Evolutionary conservation across 306 rosid genomes (phyloP), one percentile per base, ranked within the genome.

Genomic region (Lablab purpureus): DNA sequence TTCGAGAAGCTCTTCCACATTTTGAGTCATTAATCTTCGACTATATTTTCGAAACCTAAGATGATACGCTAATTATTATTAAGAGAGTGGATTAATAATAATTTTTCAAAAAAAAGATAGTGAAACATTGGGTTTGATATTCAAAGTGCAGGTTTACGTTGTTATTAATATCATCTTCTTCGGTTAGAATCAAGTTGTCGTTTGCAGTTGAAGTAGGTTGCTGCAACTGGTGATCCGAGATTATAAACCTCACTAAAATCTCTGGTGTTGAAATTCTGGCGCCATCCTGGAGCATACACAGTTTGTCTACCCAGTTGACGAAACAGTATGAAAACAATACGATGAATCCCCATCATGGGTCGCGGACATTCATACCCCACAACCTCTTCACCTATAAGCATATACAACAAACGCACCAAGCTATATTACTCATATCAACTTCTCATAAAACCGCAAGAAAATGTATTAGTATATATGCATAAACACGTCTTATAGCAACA

Each of bases 211-310:
- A 86, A 89, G 14, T 85, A 93, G 14, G 81, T 74, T 0, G 96
- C 91, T 0, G 96, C 88, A 17, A 93, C 96, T 0, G 97, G 96
- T n/a, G n/a, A 60, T 25, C 97, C 97, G 12, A 93, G 92, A 76
- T 93, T 88, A 59, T 87, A 88, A 54, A 85, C 73, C 81, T 86
- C 86, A 7, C 91, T 89, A 14, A 93, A 93, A 76, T 89, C 94
- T 84, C 59, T 79, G 0, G 94, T 91, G 77, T 84, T 88, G 74
- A 93, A 93, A 65, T 93, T 91, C 21, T 84, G 90, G 46, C 97
- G 94, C 96, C 96, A 91, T 10, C 92, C 90, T 0, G 97, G 96
- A 37, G 94, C 89, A 11, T 85, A 81, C 43, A 93, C 75, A 0
- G 80, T 83, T 55, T 89, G 90, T 77, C 97, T 83, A 22, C 93